Base-by-base conservation (phyloP, 768 basidiomycete genomes). In the Boletus subparvulus region DNA sequence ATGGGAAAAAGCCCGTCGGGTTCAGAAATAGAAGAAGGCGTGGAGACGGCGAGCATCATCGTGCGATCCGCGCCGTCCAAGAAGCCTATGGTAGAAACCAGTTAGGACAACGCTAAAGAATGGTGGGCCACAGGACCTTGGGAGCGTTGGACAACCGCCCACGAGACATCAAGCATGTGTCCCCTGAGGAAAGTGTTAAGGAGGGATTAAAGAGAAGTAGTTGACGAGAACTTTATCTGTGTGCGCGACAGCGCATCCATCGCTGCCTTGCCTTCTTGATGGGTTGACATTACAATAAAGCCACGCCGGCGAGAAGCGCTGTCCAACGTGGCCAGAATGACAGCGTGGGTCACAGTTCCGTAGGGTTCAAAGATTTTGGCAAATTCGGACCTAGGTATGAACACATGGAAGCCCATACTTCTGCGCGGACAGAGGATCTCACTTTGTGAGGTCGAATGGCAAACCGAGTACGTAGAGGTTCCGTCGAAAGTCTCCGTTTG, bases 61-160 rank as follows among this genome's bases (percentile, higher is more conserved):
- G 83, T 77, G 44, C 92, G 87, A 73, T 92, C 90, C 14, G 86
- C 90, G 19, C 90, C 89, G 65, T 92, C 90, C 56, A 92, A 75
- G 64, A 91, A 91, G 21, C 88, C 90, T 90, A 30, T 14, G 9
- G 58, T 5, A 28, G 19, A 58, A 50, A 24, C 24, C n/a, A 51
- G 41, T 60, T 32, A 58, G 51, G 50, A 37, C 17, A 37, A 54
- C 47, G 37, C 11, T 36, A 36, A 50, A 30, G 50, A 1, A 32
- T 36, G 33, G 12, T 24, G 32, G 4, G 8, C 6, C 3, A 60
- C 36, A 55, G 19, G 35, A 88, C 89, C 90, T 79, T 87, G 85
- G 59, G 90, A 92, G 44, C 90, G 88, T 61, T 92, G 90, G 37
- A 92, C 90, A 24, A 92, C 90, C 17, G 90, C 90, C 90, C 90